Conservation (phyloP, 2,329 filamentous ascomycete genomes). For the Trichothecium sympodiale region DNA sequence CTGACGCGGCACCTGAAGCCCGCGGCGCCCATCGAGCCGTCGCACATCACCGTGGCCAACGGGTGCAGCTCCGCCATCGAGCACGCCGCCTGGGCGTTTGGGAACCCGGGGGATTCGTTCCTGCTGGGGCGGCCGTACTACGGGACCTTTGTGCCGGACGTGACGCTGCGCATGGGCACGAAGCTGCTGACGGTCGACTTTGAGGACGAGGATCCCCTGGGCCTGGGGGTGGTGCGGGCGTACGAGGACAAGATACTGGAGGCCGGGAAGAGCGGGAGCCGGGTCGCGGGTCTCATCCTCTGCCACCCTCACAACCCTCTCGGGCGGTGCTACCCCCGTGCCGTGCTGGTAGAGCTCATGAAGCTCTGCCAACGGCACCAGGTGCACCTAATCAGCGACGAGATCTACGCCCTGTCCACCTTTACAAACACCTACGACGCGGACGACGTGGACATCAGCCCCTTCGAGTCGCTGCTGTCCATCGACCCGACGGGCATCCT, state of each 20-base stretch:
- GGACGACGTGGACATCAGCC: conserved; percentile 6
- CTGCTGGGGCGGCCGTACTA: conserved; percentile 34
- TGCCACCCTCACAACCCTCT: conserved; percentile 42
- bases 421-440: conserved; percentile 28
- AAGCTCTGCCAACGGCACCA: conserved; percentile 32
- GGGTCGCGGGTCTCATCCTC: conserved; percentile 36
- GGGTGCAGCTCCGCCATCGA: conserved; percentile 30
- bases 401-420: conserved; percentile 39
- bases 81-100: conserved; percentile 25
- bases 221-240: conserved; percentile 7
- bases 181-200: conserved; percentile 33
- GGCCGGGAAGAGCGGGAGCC: conserved; percentile 23
- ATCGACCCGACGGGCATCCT: conserved; percentile 32
- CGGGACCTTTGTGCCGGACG: conserved; percentile 34
- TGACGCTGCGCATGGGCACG: conserved; percentile 28
- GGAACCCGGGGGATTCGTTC: conserved; percentile 26
- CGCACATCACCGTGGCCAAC: conserved; percentile 25
- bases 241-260: conserved; percentile 34
- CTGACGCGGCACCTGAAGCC: conserved; percentile 22
- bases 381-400: conserved; percentile 40
- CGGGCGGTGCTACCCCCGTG: conserved; percentile 32
- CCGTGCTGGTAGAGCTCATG: conserved; percentile 28
- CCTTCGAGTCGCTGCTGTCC: conserved; percentile 34
- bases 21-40: conserved; percentile 14
- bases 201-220: conserved; percentile 29